Evolutionary conservation across 2,329 filamentous ascomycete species (phyloP), one percentile per base, ranked within the genome.

Genomic region (Dothidotthia symphoricarpi): DNA sequence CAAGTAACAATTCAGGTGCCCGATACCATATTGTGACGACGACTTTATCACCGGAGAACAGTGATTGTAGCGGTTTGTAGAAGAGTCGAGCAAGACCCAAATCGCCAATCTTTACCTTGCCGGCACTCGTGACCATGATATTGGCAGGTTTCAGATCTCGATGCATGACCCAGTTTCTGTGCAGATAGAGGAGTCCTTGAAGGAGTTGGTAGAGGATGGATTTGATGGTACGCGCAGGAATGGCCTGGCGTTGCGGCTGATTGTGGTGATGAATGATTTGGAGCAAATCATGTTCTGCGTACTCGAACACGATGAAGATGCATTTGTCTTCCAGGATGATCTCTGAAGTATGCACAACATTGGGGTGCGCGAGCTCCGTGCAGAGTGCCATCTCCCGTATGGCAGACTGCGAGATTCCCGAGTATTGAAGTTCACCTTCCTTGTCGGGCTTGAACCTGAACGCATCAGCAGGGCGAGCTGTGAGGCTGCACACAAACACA

Each of bases 1-100:
- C 93, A 3, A 98, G 80, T 1, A 98, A 80, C 3, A 98, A 76
- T 67, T 98, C 93, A 0, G 93, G 93, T 0, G 93, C 93, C 15
- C 93, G 87, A 60, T 98, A 98, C 93, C 93, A 98, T 47, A 98
- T 98, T 0, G 93, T 98, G 11, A 98, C 93, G 35, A 98, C 93
- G 2, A 98, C 93, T 65, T 98, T 98, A 56, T 98, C 93, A 35
- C 93, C 93, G 13, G 82, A 86, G 67, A 93, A 98, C 1, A 98
- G 78, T 0, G 87, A 88, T 58, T 95, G 88, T 1, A 97, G 73
- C 0, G 93, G 93, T 62, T 97, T 96, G 70, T 93, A 85, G 68
- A 97, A 97, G 2, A 96, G 76, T 13, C 93, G 83, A 6, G 93
- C 93, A 2, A 98, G 78, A 2, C 93, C 93, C 27, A 98, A 72